Base-by-base conservation (phyloP, 352 stramenopile species). In the Phytophthora crassamura region DNA sequence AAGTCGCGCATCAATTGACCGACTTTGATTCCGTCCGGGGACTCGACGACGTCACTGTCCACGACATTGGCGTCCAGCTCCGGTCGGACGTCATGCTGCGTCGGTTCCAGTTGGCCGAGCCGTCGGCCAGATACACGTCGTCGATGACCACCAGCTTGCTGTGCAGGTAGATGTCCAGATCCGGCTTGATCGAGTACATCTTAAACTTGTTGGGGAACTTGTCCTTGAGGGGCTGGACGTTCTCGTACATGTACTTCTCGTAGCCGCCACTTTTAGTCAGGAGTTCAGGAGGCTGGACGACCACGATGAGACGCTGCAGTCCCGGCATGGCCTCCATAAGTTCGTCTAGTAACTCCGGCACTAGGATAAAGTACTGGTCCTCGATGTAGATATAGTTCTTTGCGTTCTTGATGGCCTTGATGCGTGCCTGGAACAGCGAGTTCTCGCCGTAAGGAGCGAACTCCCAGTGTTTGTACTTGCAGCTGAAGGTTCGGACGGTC, bases 301-400 rank as follows among this genome's bases (percentile, higher is more conserved):
- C 64, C 20, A 88, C 72, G n/a, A 88, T 74, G 12, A 89, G 45
- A 18, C 72, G 69, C 42, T 88, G 68, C 5, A 89, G 28, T 1
- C 18, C 32, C 3, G 78, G 78, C 33, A 88, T 57, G 4, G 78
- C 65, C 15, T 77, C 67, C 22, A 89, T 45, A 4, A 88, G 45
- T 4, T 69, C 72, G 12, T 75, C 62, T 10, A 84, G 49, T 4
- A 89, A 42, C 52, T 82, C 59, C 0, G 74, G 74, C 6, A 89
- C 74, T 7, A 78, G 55, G 0, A 86, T 61, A 38, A 89, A 87
- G 67, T 89, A 89, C 67, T 89, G 80, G 54, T 89, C 80, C 39
- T 89, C 78, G 20, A 89, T 82, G 69, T 86, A 89, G 33, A 89
- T 80, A 43, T 74, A 89, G 62, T 88, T 89, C 54, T 79, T 79